These are phyloP conservation scores for Blastomyces silverae DNA, from an alignment of 2,329 filamentous ascomycete species.

Conservation along the genomic window DNA sequence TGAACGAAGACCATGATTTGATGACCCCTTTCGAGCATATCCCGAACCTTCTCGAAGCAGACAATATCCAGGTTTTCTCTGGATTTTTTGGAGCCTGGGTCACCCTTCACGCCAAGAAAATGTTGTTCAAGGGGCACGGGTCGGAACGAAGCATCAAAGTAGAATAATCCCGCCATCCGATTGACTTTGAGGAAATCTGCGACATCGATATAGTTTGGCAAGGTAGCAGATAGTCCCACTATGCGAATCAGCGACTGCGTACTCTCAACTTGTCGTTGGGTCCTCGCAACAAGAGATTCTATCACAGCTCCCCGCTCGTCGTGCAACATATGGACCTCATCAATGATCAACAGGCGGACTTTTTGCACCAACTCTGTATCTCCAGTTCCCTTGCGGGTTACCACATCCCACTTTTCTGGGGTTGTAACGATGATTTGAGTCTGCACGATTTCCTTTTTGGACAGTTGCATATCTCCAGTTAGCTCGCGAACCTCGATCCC, in stretches of 20 bases:
- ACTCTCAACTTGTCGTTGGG: slow-evolving; percentile 92
- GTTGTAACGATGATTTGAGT: slow-evolving; percentile 99
- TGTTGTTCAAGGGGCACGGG: slow-evolving; percentile 95
- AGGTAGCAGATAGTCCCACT: slow-evolving; percentile 85
- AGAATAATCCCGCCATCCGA: slow-evolving; percentile 84
- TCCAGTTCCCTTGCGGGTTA: slow-evolving; percentile 92
- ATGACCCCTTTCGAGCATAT: slow-evolving; percentile 87
- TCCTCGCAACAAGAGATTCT: slow-evolving; percentile 90
- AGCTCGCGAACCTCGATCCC: slow-evolving; percentile 87
- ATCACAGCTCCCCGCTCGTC: slow-evolving; percentile 94
- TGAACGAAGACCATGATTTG: slow-evolving; percentile 99
- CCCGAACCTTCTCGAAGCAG: slow-evolving; percentile 87
- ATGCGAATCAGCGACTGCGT: slow-evolving; percentile 97
- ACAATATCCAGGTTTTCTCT: slow-evolving; percentile 83
- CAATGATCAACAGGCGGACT: slow-evolving; percentile 89
- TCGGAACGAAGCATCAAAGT: slow-evolving; percentile 92
- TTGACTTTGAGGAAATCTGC: slow-evolving; percentile 97
- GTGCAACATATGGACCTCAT: slow-evolving; percentile 99
- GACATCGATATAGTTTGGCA: slow-evolving; percentile 95
- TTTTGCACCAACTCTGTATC: slow-evolving; percentile 98
- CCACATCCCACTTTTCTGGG: slow-evolving; percentile 98
- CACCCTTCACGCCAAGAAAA: slow-evolving; percentile 79
- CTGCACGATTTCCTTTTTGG: slow-evolving; percentile 88
- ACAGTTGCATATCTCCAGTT: slow-evolving; percentile 98
- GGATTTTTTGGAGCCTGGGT: slow-evolving; percentile 65